Percentiles rank a stretch among this genome's conserved stretches.
These are phyloP conservation scores for Acacia pycnantha DNA, from an alignment of 331 rosid species.

Conservation along the genomic window DNA sequence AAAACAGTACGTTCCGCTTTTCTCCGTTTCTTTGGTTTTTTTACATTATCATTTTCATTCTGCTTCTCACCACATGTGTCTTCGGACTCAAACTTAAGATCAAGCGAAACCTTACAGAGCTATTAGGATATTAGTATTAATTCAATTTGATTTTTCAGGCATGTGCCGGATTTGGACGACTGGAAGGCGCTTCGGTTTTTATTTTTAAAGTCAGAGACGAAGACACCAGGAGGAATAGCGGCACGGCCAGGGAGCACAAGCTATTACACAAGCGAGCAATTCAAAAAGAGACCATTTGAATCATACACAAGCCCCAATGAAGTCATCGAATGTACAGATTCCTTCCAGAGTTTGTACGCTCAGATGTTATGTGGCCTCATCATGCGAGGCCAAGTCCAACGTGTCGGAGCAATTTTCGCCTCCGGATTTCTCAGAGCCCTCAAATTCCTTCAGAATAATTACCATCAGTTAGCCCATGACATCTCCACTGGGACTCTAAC, in stretches of 20 bases:
- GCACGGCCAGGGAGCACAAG: conserved; percentile 84
- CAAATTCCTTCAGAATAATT: conserved; percentile 71
- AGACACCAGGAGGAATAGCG: conserved; percentile 66
- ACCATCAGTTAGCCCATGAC: conserved; percentile 54
- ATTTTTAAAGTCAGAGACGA: conserved; percentile 64
- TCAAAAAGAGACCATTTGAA: conserved; percentile 60
- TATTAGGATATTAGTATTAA: background rate
- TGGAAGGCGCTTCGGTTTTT: conserved; percentile 74
- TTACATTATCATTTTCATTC: too few species aligned
- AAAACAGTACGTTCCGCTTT: conserved; percentile 46
- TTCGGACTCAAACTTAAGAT: too few species aligned
- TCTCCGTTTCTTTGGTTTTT: too few species aligned
- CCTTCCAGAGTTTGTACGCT: conserved; percentile 82
- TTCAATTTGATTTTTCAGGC: conserved; percentile 32
- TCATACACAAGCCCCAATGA: conserved; percentile 82
- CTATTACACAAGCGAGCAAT: conserved; percentile 75
- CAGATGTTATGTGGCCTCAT: conserved; percentile 89
- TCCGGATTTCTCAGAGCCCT: conserved; percentile 88
- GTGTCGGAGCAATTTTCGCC: conserved; percentile 83
- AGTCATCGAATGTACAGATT: conserved; percentile 66
- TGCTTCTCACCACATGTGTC: too few species aligned
- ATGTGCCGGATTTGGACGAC: conserved; percentile 64
- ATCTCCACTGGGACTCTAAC: conserved; percentile 59
- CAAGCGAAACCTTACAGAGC: too few species aligned
- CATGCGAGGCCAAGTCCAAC: conserved; percentile 72